Percentiles rank a stretch among this genome's conserved stretches.
phyloP scores from a whole-genome alignment of 2,329 filamentous ascomycete genomes.

The Cladophialophora chaetospira region DNA sequence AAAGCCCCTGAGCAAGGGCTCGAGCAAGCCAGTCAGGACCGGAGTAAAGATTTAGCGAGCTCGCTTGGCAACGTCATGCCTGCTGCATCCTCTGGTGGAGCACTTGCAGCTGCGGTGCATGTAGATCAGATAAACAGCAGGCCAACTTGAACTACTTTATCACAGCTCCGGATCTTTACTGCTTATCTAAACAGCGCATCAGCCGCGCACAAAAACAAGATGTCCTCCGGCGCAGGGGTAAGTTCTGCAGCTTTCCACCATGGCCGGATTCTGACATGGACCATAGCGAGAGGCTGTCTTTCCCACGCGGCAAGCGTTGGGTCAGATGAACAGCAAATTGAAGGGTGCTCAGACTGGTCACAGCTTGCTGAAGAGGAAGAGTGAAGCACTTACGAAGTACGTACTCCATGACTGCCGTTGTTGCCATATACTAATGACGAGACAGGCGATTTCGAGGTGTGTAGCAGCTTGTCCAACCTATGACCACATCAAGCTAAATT shows the following conservation, averaged over 20 bases:
- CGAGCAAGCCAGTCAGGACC: no score
- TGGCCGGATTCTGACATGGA: slow-evolving; percentile 52
- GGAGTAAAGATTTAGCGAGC: slow-evolving; percentile 21
- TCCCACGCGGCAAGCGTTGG: slow-evolving; percentile 93
- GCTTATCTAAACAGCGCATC: no score
- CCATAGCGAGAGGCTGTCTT: slow-evolving; percentile 81
- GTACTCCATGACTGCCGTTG: slow-evolving; percentile 38
- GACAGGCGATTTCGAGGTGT: slow-evolving; percentile 83
- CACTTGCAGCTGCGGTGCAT: neutral
- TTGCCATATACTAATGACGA: slow-evolving; percentile 22
- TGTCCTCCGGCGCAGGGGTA: slow-evolving; percentile 27
- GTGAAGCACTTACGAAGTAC: slow-evolving; percentile 95
- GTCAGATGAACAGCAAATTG: slow-evolving; percentile 96
- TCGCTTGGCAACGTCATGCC: slow-evolving; percentile 5
- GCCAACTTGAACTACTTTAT: neutral
- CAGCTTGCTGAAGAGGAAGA: slow-evolving; percentile 94
- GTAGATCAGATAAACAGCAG: neutral
- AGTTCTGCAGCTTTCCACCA: neutral
- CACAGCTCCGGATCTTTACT: neutral
- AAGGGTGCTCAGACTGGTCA: slow-evolving; percentile 92
- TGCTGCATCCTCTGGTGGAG: slow-evolving; percentile 1
- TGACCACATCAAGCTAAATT: slow-evolving; percentile 25
- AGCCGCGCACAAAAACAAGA: no score
- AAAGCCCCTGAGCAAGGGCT: no score
- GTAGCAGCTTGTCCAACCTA: slow-evolving; percentile 24